Percentiles rank a stretch among this genome's conserved stretches.
phyloP scores from a whole-genome alignment of 306 rosid species.

The Dalbergia cochinchinensis region DNA sequence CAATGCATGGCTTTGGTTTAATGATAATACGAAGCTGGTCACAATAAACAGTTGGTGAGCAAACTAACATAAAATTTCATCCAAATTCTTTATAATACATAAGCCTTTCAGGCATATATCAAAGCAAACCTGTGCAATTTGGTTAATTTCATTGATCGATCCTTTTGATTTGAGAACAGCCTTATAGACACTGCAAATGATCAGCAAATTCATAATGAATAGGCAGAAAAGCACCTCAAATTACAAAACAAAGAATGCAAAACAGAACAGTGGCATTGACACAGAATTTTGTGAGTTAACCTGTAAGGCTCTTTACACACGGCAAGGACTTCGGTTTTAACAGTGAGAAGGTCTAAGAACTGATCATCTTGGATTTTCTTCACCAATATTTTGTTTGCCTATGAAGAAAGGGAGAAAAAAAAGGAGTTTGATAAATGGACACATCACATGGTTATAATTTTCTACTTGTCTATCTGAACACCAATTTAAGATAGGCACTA shows the following conservation, averaged over 20 bases:
- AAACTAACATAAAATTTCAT: constrained; percentile 45
- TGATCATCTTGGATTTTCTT: constrained; percentile 93
- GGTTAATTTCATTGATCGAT: constrained; percentile 87
- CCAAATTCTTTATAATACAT: constrained; percentile 37
- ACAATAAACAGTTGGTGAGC: constrained; percentile 48
- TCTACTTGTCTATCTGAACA: constrained; percentile 28
- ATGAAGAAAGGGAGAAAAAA: constrained; percentile 48
- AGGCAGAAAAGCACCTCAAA: constrained; percentile 31
- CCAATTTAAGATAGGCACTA: constrained; percentile 39
- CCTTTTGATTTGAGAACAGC: constrained; percentile 83
- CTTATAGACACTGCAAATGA: constrained; percentile 78
- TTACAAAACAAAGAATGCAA: constrained; percentile 35
- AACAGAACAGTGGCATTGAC: constrained; percentile 39
- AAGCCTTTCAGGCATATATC: constrained; percentile 36
- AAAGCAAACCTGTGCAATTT: constrained; percentile 90
- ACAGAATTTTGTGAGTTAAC: constrained; percentile 53
- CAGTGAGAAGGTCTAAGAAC: constrained; percentile 86
- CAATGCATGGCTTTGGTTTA: constrained; percentile 83
- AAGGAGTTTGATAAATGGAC: constrained; percentile 47
- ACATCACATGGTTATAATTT: constrained; percentile 23
- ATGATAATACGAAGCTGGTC: constrained; percentile 88
- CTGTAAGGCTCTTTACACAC: constrained; percentile 98
- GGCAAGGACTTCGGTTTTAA: constrained; percentile 80
- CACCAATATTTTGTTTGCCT: constrained; percentile 89
- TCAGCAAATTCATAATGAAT: constrained; percentile 42